phyloP scores from a whole-genome alignment of 495 filamentous ascomycete species.

The Xylaria flabelliformis region DNA sequence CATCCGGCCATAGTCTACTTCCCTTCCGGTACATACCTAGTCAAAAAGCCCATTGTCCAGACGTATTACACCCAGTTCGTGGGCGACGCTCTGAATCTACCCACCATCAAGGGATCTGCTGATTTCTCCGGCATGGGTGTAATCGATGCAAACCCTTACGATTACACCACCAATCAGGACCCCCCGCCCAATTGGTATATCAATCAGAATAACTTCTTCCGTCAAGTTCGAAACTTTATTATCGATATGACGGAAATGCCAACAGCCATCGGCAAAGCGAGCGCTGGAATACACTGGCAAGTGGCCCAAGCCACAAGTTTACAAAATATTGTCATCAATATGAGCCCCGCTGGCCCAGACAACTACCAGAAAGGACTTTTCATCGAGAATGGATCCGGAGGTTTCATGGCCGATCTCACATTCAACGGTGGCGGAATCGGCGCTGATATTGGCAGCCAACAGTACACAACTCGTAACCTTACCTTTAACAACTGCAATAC shows the following conservation, averaged over 20 bases:
- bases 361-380: conserved; percentile 91
- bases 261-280: conserved; percentile 45
- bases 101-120: conserved; percentile 77
- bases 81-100: conserved; percentile 71
- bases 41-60: conserved; percentile 71
- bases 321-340: conserved; percentile 90
- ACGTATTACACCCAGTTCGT: conserved; percentile 84
- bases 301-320: conserved; percentile 93
- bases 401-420: conserved; percentile 84
- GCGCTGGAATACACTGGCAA: conserved; percentile 95
- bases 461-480: conserved; percentile 92
- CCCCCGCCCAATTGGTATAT: conserved; percentile 69
- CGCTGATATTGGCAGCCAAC: conserved; percentile 89
- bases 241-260: conserved; percentile 83
- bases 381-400: conserved; percentile 95
- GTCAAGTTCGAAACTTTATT: conserved; percentile 91
- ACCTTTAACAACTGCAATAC: conserved; percentile 89
- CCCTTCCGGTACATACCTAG: conserved; percentile 76
- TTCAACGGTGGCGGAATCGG: conserved; percentile 90
- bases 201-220: conserved; percentile 99
- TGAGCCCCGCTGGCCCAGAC: conserved; percentile 73
- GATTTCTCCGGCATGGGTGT: conserved; percentile 84
- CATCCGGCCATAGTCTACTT: conserved; percentile 81
- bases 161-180: conserved; percentile 45
- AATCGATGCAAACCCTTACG: conserved; percentile 89